Evolutionary conservation across 768 basidiomycete species (phyloP).

Genomic region (Boletus sp.): DNA sequence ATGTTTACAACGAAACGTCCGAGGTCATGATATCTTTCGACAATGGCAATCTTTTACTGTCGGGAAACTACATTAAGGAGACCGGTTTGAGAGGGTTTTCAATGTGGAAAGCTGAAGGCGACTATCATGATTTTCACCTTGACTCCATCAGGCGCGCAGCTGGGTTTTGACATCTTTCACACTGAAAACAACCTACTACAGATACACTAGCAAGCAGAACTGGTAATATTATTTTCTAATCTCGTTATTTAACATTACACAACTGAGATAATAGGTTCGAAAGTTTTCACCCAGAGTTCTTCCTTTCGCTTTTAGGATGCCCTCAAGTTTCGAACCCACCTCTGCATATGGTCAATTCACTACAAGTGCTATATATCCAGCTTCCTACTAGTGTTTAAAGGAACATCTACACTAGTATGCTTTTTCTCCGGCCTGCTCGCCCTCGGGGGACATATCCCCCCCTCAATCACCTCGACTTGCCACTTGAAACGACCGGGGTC

Average conservation of each 20-base stretch:
- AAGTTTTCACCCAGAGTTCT: too few species aligned
- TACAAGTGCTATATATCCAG: too few species aligned
- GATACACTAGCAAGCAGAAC: background rate
- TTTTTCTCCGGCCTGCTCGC: background rate
- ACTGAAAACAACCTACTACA: too few species aligned
- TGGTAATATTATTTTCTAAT: background rate
- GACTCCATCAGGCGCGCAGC: constrained; percentile 44
- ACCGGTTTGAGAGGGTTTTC: constrained; percentile 62
- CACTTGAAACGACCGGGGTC: background rate
- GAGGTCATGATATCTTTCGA: constrained; percentile 68
- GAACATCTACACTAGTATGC: background rate
- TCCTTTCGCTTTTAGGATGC: too few species aligned
- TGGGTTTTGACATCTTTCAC: background rate
- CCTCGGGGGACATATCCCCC: background rate
- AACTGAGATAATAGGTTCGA: too few species aligned
- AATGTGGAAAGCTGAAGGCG: constrained; percentile 73
- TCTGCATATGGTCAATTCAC: too few species aligned
- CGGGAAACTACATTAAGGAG: constrained; percentile 54
- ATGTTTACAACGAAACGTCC: constrained; percentile 56
- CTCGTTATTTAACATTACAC: too few species aligned
- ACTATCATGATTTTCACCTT: constrained; percentile 58
- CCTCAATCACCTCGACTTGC: background rate
- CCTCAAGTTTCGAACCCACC: too few species aligned
- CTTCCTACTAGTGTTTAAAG: too few species aligned
- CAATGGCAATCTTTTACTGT: constrained; percentile 54